Percentiles rank a stretch among this genome's conserved stretches.
Conservation (phyloP, 1,284 basidiomycete genomes). For the Cystobasidium sp. region DNA sequence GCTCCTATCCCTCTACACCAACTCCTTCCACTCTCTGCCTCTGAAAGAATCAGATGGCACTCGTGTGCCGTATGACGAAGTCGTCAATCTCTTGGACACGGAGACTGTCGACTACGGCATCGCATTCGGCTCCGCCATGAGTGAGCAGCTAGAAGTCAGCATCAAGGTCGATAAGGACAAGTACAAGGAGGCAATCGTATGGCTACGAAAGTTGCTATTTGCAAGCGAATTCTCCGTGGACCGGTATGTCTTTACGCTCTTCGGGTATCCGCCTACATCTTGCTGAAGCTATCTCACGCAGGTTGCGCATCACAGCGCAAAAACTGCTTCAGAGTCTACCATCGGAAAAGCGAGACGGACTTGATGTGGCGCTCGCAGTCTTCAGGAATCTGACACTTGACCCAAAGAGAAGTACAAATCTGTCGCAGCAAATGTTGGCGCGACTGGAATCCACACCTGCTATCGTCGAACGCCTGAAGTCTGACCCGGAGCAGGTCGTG, state of each 20-base stretch:
- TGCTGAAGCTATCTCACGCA: no score
- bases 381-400: conserved; percentile 64
- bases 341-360: conserved; percentile 87
- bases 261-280: no score
- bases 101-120: conserved; percentile 88
- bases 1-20: conserved; percentile 66
- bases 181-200: conserved; percentile 81
- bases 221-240: conserved; percentile 81
- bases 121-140: conserved; percentile 72
- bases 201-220: conserved; percentile 89
- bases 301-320: conserved; percentile 81
- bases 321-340: conserved; percentile 93
- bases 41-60: conserved; percentile 74
- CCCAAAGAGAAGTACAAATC: conserved; percentile 71
- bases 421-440: conserved; percentile 71
- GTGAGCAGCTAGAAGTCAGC: conserved; percentile 74
- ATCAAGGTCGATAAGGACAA: conserved; percentile 81
- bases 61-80: conserved; percentile 80
- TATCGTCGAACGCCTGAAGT: conserved; percentile 73
- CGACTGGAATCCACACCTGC: conserved; percentile 80
- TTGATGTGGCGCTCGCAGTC: conserved; percentile 75
- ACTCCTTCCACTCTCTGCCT: conserved; percentile 87
- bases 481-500: conserved; percentile 73
- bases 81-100: conserved; percentile 85
- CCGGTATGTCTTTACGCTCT: conserved; percentile 63